Conservation (phyloP, 345 rosid genomes). For the Lepidium sativum region DNA sequence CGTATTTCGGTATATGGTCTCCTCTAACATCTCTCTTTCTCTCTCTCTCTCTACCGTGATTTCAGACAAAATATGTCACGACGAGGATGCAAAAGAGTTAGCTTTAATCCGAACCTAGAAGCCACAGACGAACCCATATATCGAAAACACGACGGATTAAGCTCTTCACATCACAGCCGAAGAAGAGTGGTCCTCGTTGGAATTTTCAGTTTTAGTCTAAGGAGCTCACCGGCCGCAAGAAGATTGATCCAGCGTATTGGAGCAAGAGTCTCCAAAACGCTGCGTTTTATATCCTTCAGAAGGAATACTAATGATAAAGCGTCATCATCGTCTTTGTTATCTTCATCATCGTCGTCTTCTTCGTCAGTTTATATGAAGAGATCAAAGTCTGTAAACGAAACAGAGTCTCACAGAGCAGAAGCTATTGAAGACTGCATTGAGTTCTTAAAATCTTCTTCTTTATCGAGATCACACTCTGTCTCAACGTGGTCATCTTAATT, state of each 20-base stretch:
- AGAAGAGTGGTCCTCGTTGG: slow-evolving; percentile 35
- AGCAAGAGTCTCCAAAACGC: slow-evolving; percentile 44
- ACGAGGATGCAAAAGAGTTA: slow-evolving; percentile 50
- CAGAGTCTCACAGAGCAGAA: slow-evolving; percentile 80
- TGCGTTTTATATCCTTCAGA: slow-evolving; percentile 37
- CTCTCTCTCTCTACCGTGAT: background rate
- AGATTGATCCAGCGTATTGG: slow-evolving; percentile 46
- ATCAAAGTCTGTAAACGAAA: slow-evolving; percentile 60
- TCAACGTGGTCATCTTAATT: slow-evolving; percentile 40
- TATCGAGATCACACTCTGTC: slow-evolving; percentile 64
- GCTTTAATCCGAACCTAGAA: slow-evolving; percentile 52
- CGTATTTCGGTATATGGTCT: slow-evolving; percentile 3
- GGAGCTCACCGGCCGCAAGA: slow-evolving; percentile 34
- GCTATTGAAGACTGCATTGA: slow-evolving; percentile 87
- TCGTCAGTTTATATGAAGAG: slow-evolving; percentile 43
- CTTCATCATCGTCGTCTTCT: slow-evolving; percentile 28
- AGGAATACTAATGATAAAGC: slow-evolving; percentile 25
- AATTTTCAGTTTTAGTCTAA: slow-evolving; percentile 41
- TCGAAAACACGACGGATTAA: slow-evolving; percentile 32
- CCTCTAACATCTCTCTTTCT: background rate
- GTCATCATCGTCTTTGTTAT: background rate
- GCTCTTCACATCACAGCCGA: slow-evolving; percentile 15
- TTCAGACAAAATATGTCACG: slow-evolving; percentile 42
- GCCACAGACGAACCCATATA: slow-evolving; percentile 34
- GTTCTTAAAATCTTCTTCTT: slow-evolving; percentile 70